phyloP scores from a whole-genome alignment of 345 rosid species.

The Carallia pectinifolia region DNA sequence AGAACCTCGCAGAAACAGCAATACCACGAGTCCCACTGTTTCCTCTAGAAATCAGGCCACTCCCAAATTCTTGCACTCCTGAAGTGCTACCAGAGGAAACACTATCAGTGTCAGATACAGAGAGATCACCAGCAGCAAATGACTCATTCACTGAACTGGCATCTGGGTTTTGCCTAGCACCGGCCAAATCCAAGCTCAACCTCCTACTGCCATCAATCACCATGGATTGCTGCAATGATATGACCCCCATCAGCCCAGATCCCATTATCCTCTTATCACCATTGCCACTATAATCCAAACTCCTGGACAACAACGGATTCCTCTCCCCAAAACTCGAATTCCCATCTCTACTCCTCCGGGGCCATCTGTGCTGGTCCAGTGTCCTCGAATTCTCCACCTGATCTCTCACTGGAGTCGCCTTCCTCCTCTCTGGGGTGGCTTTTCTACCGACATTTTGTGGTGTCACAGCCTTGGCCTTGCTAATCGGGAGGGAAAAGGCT shows the following conservation, averaged over 20 bases:
- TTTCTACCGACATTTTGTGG: conserved; percentile 43
- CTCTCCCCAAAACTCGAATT: conserved; percentile 29
- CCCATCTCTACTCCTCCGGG: conserved; percentile 60
- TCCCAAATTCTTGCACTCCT: conserved; percentile 48
- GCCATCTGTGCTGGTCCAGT: conserved; percentile 70
- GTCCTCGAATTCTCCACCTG: conserved; percentile 58
- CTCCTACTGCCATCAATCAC: conserved; percentile 47
- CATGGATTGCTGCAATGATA: conserved; percentile 57
- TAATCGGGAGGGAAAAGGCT: conserved; percentile 80
- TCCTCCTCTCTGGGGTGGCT: conserved; percentile 52
- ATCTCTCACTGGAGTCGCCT: conserved; percentile 34
- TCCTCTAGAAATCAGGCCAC: conserved; percentile 35
- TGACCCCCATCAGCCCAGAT: conserved; percentile 54
- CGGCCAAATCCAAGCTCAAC: conserved; percentile 56
- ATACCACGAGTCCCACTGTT: conserved; percentile 46
- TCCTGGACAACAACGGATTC: conserved; percentile 42
- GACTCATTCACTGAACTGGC: conserved; percentile 46
- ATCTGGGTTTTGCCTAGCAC: conserved; percentile 42
- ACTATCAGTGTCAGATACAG: conserved; percentile 76
- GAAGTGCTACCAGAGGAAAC: conserved; percentile 72
- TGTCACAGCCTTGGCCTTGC: conserved; percentile 63
- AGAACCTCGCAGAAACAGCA: conserved; percentile 68
- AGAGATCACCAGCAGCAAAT: conserved; percentile 45
- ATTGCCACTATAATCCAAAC: conserved; percentile 47
- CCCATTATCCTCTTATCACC: conserved; percentile 44